Evolutionary conservation across 2,329 filamentous ascomycete species (phyloP), one percentile per base, ranked within the genome.

Genomic region (Xylaria polymorpha): DNA sequence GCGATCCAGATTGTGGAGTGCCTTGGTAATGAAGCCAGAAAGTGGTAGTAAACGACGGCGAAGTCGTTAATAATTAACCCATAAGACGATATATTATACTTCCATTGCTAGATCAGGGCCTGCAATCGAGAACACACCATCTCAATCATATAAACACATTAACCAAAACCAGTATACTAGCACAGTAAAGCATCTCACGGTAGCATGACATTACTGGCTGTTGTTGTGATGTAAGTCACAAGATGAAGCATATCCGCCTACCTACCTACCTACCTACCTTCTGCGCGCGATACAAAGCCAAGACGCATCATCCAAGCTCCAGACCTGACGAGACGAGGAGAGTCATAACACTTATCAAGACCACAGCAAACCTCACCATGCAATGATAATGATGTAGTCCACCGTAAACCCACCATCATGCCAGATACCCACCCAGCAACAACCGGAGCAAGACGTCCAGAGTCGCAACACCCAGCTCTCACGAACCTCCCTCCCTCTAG

Each of bases 371-470:
- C 15, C 50, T 35, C 10, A 25, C 25, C 4, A 35, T 10, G 15
- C 25, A 10, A 10, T 15, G 5, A 4, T 29, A 10, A 10, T 15
- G 5, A 4, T 29, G 35, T 9, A n/a, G n/a, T 51, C 25, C 22
- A 18, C 5, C 14, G 25, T 14, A 51, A 51, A 22, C 22, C 44
- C 18, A 18, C 14, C 14, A 22, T 18, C 22, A 32, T 29, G 12
- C 14, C 20, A 50, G 46, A 3, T 20, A n/a, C 15, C 10, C 46
- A n/a, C 15, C 10, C 29, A 29, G 22, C 46, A 10, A 18, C 15
- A 51, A 32, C 48, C 48, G 48, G 48, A 35, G 25, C 50, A 53
- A 53, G 50, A 32, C 25, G 29, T 53, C 50, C 50, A n/a, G 3
- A 1, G 50, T 32, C 25, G 50, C 50, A 53, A 32, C 25, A 12